phyloP scores from a whole-genome alignment of 192 early-diverging fungal species.

The Kappamyces sp. region DNA sequence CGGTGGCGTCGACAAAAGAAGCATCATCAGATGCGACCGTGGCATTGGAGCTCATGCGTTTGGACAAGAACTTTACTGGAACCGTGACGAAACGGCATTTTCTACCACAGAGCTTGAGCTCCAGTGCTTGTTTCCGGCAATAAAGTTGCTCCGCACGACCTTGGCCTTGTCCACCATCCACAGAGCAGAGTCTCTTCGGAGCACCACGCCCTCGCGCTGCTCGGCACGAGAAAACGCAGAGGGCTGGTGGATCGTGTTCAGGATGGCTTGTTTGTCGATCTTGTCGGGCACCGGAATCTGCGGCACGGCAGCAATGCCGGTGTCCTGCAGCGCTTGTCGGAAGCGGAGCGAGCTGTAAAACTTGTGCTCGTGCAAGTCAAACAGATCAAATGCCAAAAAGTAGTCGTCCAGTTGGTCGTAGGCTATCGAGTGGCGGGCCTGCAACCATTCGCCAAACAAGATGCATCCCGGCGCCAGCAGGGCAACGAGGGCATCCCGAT shows the following conservation, averaged over 20 bases:
- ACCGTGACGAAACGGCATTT: no score
- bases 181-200: constrained; percentile 28
- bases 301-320: constrained; percentile 11
- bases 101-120: neutral
- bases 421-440: constrained; percentile 29
- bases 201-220: constrained; percentile 26
- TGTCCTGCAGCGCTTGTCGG: constrained; percentile 9
- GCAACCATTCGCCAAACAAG: constrained; percentile 45
- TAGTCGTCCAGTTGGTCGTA: constrained; percentile 27
- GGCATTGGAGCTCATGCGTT: no score
- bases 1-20: constrained; percentile 26
- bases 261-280: constrained; percentile 7
- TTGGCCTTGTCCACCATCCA: constrained; percentile 33
- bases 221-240: constrained; percentile 15
- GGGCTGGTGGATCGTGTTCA: constrained; percentile 8
- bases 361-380: constrained; percentile 16
- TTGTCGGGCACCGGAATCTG: neutral
- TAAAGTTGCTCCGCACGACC: constrained; percentile 37
- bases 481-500: constrained; percentile 16
- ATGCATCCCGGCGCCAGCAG: constrained; percentile 23
- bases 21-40: constrained; percentile 9
- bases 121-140: constrained; percentile 45
- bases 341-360: constrained; percentile 24
- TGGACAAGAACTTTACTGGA: no score
- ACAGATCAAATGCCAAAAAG: constrained; percentile 40